Base-by-base conservation (phyloP, 495 filamentous ascomycete genomes). In the Aspergillus leporis region DNA sequence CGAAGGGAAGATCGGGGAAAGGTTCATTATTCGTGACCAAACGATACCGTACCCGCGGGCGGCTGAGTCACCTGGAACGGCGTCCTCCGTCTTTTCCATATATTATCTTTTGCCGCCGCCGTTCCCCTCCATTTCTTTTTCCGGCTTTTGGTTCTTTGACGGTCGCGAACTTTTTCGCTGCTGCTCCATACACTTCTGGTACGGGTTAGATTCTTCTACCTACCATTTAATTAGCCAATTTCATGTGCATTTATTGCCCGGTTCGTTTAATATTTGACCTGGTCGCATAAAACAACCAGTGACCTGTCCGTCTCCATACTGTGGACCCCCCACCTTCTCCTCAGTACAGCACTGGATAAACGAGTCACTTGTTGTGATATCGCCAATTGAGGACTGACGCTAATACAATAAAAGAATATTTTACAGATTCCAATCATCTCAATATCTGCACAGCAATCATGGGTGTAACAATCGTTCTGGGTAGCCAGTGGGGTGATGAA, bases 401-500 rank as follows among this genome's bases (percentile, higher is more conserved):
- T 47, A 47, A 47, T 47, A 21, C 21, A n/a, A 22, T 12, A 7
- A n/a, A n/a, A n/a, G 2, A 23, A 47, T 8, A 23, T 47, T n/a
- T 41, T 41, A 5, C 16, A 41, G 38, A 41, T 41, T 14, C 16
- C 38, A 5, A 14, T 3, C 43, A n/a, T 52, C 4, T 43, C 25
- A 19, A 10, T 45, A 41, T 36, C 19, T 30, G 21, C 25, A 13
- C 34, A 45, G 41, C 57, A 62, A 71, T 58, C 53, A 85, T 84
- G 82, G 81, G 55, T 60, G 51, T 84, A 56, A 83, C 85, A 49
- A 80, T 87, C 61, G 82, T 86, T 61, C 71, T 88, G 61, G 85
- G 85, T 58, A 76, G 74, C 66, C 85, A 88, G 74, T 88, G 78
- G 74, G 88, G 87, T 63, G 88, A 90, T 76, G 88, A 90, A 78